Percentiles rank a stretch among this genome's conserved stretches.
Conservation (phyloP, 495 filamentous ascomycete genomes). For the Chaetomium tenue region DNA sequence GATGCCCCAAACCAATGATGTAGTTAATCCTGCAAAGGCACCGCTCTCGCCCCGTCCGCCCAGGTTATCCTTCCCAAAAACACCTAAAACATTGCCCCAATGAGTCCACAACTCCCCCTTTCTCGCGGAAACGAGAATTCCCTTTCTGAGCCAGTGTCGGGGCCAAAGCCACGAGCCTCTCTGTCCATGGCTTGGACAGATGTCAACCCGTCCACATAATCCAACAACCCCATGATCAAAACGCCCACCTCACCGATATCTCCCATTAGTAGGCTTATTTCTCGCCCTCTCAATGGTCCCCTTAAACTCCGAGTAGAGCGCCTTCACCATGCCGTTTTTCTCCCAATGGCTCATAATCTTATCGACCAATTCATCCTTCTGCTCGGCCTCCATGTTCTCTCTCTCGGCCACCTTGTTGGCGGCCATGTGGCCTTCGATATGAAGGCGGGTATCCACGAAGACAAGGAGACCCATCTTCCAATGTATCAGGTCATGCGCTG, state of each 20-base stretch:
- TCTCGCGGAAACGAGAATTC: too few relatives aligned
- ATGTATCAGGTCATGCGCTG: slow-evolving; percentile 67
- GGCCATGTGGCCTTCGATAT: slow-evolving; percentile 51
- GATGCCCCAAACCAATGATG: background rate
- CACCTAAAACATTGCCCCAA: background rate
- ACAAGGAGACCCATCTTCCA: slow-evolving; percentile 74
- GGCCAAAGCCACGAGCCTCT: too few relatives aligned
- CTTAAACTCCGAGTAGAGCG: slow-evolving; percentile 42
- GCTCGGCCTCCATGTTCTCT: slow-evolving; percentile 47
- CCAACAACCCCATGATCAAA: background rate
- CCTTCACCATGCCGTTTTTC: slow-evolving; percentile 26
- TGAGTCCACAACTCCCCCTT: background rate
- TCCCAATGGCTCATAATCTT: slow-evolving; percentile 44
- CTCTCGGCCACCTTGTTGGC: slow-evolving; percentile 45
- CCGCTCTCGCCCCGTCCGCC: background rate
- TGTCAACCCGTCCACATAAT: background rate
- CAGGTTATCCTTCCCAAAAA: background rate
- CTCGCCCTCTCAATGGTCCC: slow-evolving; percentile 37
- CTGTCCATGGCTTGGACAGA: too few relatives aligned
- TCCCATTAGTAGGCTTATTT: slow-evolving; percentile 34
- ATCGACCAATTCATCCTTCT: slow-evolving; percentile 53
- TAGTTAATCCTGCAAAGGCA: background rate
- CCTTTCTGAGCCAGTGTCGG: too few relatives aligned
- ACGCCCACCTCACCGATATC: slow-evolving; percentile 4
- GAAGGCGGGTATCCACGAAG: slow-evolving; percentile 63